A percentile compares a stretch with the other conserved stretches of the same genome.
These are phyloP conservation scores for Solanum hybrid DNA, from an alignment of 305 asterid species.

Conservation along the genomic window DNA sequence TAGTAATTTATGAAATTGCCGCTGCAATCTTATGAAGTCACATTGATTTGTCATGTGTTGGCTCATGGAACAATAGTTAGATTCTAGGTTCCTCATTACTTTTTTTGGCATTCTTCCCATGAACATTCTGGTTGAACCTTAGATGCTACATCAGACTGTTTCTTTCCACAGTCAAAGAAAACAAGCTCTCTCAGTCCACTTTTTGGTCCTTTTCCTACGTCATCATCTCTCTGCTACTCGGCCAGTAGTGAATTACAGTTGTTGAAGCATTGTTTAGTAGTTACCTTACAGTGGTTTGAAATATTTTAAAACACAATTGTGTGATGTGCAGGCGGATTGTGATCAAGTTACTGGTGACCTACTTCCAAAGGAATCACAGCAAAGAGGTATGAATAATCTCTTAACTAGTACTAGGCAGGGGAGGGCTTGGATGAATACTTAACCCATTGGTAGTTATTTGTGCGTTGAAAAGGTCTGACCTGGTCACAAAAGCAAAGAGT, in stretches of 20 bases:
- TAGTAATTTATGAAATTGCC: not conserved
- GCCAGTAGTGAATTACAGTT: not conserved
- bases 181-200: not conserved
- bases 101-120: not conserved
- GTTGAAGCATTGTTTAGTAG: not conserved
- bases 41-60: not conserved
- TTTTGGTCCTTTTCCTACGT: not conserved
- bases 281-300: not conserved
- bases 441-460: not conserved
- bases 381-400: slow-evolving; percentile 54
- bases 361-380: slow-evolving; percentile 92
- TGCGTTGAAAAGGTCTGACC: not conserved
- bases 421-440: not conserved
- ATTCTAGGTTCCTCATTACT: not conserved
- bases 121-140: not conserved
- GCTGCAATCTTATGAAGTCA: not conserved
- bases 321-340: slow-evolving; percentile 77
- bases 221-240: not conserved
- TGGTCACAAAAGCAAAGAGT: not conserved
- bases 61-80: not conserved
- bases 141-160: not conserved
- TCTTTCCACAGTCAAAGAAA: not conserved
- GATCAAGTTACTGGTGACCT: slow-evolving; percentile 85
- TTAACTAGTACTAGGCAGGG: not conserved
- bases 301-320: not conserved